Evolutionary conservation across 345 rosid genomes (phyloP), one percentile per base, ranked within the genome.

Genomic region (Eucalyptus coolabah): DNA sequence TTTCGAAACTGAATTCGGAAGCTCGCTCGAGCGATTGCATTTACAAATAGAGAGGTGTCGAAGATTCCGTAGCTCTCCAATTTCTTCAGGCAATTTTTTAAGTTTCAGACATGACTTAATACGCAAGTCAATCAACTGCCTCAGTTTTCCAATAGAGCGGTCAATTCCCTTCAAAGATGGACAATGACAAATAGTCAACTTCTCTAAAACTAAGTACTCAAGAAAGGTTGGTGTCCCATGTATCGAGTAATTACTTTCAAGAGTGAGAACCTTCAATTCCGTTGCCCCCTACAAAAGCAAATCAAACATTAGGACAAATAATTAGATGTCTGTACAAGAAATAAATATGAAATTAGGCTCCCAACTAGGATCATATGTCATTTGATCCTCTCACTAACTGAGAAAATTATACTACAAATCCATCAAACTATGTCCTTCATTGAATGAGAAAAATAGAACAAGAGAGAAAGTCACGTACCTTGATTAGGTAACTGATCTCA

Each of bases 171-270:
- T 56, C 60, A 56, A 56, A 9, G 16, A 60, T 3, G 6, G 13
- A 5, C 6, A 28, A 5, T 12, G 3, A 12, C 0, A 9, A 60
- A 60, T 26, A 12, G 32, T 60, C 77, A n/a, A 65, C 77, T 65
- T 15, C 77, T n/a, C 77, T n/a, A 65, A n/a, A 65, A n/a, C 8
- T 16, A 34, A 65, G 40, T n/a, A 3, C 3, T n/a, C 3, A 0
- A 9, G 6, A 65, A 65, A 65, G 77, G 40, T 7, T 65, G 77
- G 19, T 65, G 9, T n/a, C 19, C 6, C 5, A 4, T 7, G 77
- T 7, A n/a, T 15, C 2, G 2, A 65, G 3, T 3, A 1, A n/a
- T n/a, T 15, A 15, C 3, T 1, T 4, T 1, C 0, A n/a, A 65
- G 2, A 65, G 4, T 4, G 40, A 65, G 77, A 15, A 15, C 37